These are phyloP conservation scores for Carex kokanica DNA, from an alignment of 176 grass and related monocot species.

Conservation along the genomic window DNA sequence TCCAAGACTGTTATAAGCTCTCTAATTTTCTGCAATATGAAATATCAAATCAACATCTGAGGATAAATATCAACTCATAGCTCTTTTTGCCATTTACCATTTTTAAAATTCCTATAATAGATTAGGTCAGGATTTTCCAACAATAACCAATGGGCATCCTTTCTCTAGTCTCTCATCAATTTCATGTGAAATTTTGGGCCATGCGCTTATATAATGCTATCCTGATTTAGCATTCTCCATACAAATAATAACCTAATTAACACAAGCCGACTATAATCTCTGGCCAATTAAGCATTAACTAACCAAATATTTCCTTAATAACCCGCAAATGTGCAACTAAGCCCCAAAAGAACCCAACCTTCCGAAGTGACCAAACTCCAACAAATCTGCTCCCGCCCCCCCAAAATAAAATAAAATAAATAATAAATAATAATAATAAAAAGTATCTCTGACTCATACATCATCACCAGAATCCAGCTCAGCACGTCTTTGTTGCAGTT, in stretches of 20 bases:
- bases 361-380: conserved; percentile 25
- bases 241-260: not conserved
- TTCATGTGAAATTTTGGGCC: too few species aligned
- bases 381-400: not conserved
- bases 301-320: not conserved
- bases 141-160: not conserved
- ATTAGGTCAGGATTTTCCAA: not conserved
- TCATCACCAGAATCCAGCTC: conserved; percentile 95
- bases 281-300: not conserved
- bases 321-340: conserved; percentile 4
- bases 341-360: conserved; percentile 27
- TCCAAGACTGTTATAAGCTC: conserved; percentile 90
- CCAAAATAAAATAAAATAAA: not conserved
- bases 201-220: not conserved
- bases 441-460: conserved; percentile 29
- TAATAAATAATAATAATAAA: too few species aligned
- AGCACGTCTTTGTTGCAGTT: conserved; percentile 70
- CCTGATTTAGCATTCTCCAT: not conserved
- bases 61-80: not conserved
- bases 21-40: conserved; percentile 76
- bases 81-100: not conserved
- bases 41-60: conserved; percentile 1
- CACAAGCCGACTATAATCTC: not conserved
- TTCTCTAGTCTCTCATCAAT: not conserved
- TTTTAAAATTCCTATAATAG: not conserved